phyloP scores from a whole-genome alignment of 169 alveolate species.

The Plasmodium gonderi region DNA sequence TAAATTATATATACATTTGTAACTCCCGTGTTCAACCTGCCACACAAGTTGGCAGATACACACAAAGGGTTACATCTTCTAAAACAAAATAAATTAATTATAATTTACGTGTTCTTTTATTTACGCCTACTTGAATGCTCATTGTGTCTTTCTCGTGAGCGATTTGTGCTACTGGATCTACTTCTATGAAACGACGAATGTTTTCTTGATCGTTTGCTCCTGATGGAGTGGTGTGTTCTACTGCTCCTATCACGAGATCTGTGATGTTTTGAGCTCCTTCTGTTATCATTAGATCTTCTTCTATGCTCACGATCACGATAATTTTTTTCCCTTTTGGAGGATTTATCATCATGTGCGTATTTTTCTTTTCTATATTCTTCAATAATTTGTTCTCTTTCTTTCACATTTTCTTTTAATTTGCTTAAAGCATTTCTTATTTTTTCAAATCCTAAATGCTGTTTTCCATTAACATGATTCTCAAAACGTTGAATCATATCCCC shows the following conservation, averaged over 20 bases:
- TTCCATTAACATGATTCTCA: conserved; percentile 81
- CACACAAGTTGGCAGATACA: not conserved
- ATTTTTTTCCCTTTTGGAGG: not conserved
- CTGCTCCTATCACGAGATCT: conserved; percentile 34
- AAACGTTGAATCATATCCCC: conserved; percentile 78
- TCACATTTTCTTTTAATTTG: conserved; percentile 10
- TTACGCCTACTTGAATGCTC: conserved; percentile 5
- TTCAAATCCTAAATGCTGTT: conserved; percentile 81
- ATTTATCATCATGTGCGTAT: conserved; percentile 2
- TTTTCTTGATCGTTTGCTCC: conserved; percentile 35
- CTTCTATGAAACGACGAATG: conserved; percentile 34
- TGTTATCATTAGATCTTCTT: conserved; percentile 25
- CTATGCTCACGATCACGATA: conserved; percentile 23
- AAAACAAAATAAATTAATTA: not conserved
- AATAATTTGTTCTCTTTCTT: conserved; percentile 58
- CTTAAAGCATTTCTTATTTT: conserved; percentile 47
- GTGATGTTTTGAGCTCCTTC: conserved; percentile 60
- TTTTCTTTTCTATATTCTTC: conserved; percentile 49
- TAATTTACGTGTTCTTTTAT: not conserved
- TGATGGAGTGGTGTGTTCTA: conserved; percentile 27
- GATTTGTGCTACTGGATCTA: conserved; percentile 19
- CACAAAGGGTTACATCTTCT: not conserved
- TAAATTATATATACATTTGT: not conserved
- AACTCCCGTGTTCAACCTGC: not conserved
- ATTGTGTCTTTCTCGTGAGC: conserved; percentile 33